Conservation (phyloP, 2,329 filamentous ascomycete genomes). For the Claviceps spartinae region DNA sequence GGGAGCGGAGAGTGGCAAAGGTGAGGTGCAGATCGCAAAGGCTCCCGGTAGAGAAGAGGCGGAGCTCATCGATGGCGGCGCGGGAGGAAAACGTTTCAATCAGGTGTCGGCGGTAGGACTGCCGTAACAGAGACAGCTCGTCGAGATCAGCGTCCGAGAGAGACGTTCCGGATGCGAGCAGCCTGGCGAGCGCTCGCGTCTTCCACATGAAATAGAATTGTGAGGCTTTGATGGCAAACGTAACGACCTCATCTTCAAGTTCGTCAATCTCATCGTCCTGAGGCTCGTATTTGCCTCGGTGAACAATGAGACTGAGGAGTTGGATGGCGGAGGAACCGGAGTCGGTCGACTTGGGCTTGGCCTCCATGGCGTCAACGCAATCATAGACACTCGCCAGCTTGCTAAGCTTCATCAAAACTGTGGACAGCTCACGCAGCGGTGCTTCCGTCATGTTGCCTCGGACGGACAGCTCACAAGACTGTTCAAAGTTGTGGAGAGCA, state of each 20-base stretch:
- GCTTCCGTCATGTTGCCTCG: conserved; percentile 55
- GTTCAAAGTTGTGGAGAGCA: conserved; percentile 56
- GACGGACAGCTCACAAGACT: conserved; percentile 55
- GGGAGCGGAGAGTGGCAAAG: conserved; percentile 57
- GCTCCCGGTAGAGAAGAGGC: conserved; percentile 59
- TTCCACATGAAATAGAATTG: conserved; percentile 97
- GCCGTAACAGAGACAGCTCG: conserved; percentile 40
- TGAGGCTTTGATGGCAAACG: conserved; percentile 60
- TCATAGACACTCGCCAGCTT: conserved; percentile 71
- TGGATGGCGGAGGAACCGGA: conserved; percentile 44
- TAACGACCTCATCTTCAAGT: conserved; percentile 65
- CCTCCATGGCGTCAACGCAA: conserved; percentile 62
- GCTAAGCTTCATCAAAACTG: conserved; percentile 64
- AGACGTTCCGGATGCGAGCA: conserved; percentile 39
- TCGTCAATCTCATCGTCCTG: conserved; percentile 58
- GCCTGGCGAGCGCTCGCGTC: conserved; percentile 43
- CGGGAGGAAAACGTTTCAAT: conserved; percentile 56
- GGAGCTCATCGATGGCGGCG: conserved; percentile 61
- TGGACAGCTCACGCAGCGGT: conserved; percentile 56
- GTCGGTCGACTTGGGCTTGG: conserved; percentile 33
- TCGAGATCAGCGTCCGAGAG: conserved; percentile 47
- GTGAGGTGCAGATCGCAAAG: conserved; percentile 72
- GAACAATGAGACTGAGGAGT: conserved; percentile 57
- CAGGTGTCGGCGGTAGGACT: conserved; percentile 46
- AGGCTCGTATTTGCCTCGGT: conserved; percentile 58